Evolutionary conservation across 139 green algal genomes (phyloP), one percentile per base, ranked within the genome.

Genomic region (Chlamydomonas eustigma): DNA sequence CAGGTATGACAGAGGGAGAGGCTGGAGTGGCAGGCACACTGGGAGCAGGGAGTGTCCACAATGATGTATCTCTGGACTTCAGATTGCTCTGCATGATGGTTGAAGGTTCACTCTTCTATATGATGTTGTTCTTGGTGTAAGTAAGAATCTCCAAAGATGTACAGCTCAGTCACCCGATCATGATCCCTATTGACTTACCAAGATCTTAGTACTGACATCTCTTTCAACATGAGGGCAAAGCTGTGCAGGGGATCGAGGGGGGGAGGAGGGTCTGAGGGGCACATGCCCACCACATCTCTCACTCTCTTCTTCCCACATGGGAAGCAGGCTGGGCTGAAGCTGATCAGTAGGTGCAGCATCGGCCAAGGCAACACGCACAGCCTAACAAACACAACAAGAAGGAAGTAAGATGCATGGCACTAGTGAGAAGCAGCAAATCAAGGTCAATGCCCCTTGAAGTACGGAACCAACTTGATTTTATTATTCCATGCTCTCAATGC

Each of bases 271-370:
- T 24, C 82, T 82, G 12, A 70, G 37, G 3, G 88, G 88, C 30
- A 87, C 78, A 38, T 33, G n/a, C 18, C 83, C 81, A 0, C 75
- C 85, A 12, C 82, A 76, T 5, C 93, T 80, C 58, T 50, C 73
- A 52, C 75, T 73, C 82, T 97, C 91, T 73, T 95, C 91, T 28
- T 90, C 85, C 94, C 94, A 98, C 86, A 98, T 97, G 28, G 91
- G 90, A 2, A 89, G 71, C 79, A 98, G 85, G 28, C 82, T 92
- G 35, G 92, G 83, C 32, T 98, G 87, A 73, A 98, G 85, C 32
- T 87, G 83, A 44, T 86, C 37, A 3, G 90, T 84, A 1, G 74
- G 70, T 1, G 31, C 67, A 5, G 91, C 92, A 2, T 85, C 44
- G 31, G 89, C 79, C 30, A 97, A 83, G 0, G 83, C 80, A 31